phyloP scores from a whole-genome alignment of 352 stramenopile genomes.

The Globisporangium perplexum region DNA sequence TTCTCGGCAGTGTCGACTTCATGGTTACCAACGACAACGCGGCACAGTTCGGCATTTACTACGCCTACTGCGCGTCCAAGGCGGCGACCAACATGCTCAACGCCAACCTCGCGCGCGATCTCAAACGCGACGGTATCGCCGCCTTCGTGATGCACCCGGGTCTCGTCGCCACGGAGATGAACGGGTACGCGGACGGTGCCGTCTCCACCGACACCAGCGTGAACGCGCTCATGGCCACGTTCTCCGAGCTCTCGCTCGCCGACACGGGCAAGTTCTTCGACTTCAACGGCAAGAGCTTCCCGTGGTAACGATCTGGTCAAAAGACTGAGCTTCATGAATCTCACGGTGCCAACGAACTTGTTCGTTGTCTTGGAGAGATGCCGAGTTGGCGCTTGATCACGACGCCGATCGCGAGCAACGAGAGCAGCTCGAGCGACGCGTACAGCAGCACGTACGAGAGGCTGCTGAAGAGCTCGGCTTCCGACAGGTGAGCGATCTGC shows the following conservation, averaged over 20 bases:
- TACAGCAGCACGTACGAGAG: too few species aligned
- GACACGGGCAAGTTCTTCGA: background rate
- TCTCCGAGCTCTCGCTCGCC: background rate
- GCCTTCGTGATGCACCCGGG: background rate
- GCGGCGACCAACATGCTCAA: background rate
- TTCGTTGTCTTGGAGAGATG: too few species aligned
- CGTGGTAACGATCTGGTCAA: too few species aligned
- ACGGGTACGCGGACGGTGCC: background rate
- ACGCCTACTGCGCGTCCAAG: background rate
- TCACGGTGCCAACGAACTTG: too few species aligned
- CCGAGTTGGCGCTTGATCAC: too few species aligned
- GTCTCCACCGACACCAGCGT: background rate
- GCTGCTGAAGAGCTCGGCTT: too few species aligned
- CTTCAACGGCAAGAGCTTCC: background rate
- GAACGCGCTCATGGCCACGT: background rate
- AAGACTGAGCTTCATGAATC: too few species aligned
- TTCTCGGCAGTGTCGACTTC: slow-evolving; percentile 13
- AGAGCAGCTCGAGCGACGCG: too few species aligned
- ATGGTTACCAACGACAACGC: too few species aligned
- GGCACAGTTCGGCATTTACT: too few species aligned
- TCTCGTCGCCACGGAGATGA: background rate
- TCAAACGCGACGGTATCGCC: background rate
- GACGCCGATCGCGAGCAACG: too few species aligned
- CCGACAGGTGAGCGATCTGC: too few species aligned
- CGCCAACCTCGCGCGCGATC: background rate